Percentiles rank a stretch among this genome's conserved stretches.
phyloP scores from a whole-genome alignment of 192 early-diverging fungal genomes.

The Polychytrium aggregatum region DNA sequence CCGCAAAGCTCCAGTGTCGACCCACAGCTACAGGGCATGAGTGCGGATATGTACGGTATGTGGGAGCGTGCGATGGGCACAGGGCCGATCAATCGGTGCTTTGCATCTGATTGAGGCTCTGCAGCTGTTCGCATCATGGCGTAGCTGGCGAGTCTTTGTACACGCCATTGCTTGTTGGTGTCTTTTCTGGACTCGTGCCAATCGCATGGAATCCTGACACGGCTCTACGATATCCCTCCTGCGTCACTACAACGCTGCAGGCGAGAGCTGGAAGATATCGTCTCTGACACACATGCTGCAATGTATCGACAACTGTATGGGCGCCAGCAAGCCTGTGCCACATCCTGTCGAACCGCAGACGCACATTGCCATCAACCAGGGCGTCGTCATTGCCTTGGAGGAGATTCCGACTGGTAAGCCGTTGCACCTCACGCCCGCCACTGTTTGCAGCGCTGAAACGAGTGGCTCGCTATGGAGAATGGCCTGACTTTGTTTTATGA shows the following conservation, averaged over 20 bases:
- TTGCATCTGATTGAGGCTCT: too few relatives aligned
- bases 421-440: not conserved
- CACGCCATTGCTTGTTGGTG: too few relatives aligned
- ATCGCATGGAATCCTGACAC: slow-evolving; percentile 4
- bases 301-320: slow-evolving; percentile 49
- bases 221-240: not conserved
- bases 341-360: slow-evolving; percentile 14
- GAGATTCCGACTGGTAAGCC: slow-evolving; percentile 11
- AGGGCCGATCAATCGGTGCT: too few relatives aligned
- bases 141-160: too few relatives aligned
- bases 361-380: slow-evolving; percentile 8
- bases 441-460: slow-evolving; percentile 15
- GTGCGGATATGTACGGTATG: too few relatives aligned
- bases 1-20: slow-evolving; percentile 21
- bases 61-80: too few relatives aligned
- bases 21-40: too few relatives aligned
- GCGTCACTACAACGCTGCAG: slow-evolving; percentile 4
- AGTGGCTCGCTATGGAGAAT: slow-evolving; percentile 17
- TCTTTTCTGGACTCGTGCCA: slow-evolving; percentile 9
- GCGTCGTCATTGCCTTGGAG: slow-evolving; percentile 16
- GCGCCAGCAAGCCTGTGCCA: slow-evolving; percentile 9
- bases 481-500: too few relatives aligned
- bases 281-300: slow-evolving; percentile 43
- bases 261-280: slow-evolving; percentile 26
- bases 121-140: too few relatives aligned